These are phyloP conservation scores for Amaranthus cruentus DNA, from an alignment of 148 eudicot species.

Conservation along the genomic window DNA sequence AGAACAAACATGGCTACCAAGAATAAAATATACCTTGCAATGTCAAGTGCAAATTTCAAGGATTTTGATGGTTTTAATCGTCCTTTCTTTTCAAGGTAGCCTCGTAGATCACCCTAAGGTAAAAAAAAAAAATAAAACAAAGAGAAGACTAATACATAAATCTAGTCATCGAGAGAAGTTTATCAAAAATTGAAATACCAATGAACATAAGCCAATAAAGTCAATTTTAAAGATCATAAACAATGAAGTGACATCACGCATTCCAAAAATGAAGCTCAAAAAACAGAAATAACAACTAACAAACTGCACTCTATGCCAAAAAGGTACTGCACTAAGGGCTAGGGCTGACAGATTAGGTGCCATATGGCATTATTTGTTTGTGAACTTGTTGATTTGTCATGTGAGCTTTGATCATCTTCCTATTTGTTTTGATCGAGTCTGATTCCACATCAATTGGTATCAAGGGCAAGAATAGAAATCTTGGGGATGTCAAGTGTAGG, in stretches of 20 bases:
- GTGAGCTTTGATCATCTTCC: too few species aligned
- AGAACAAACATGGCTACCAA: not conserved
- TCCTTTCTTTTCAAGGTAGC: conserved; percentile 84
- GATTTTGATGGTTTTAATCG: conserved; percentile 78
- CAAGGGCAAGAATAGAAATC: too few species aligned
- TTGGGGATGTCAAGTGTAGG: too few species aligned
- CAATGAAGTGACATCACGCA: not conserved
- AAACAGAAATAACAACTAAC: too few species aligned
- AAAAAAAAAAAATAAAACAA: not conserved
- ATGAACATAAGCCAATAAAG: not conserved
- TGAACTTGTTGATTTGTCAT: too few species aligned
- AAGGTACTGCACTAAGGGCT: too few species aligned
- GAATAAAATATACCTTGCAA: conserved; percentile 63
- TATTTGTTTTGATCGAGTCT: too few species aligned
- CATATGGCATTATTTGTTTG: too few species aligned
- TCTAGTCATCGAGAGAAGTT: not conserved
- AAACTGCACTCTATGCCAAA: too few species aligned
- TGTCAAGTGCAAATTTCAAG: conserved; percentile 86
- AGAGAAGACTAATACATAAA: not conserved
- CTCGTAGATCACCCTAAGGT: conserved; percentile 78
- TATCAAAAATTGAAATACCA: not conserved
- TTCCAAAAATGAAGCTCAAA: too few species aligned
- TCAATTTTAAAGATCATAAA: not conserved
- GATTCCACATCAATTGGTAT: too few species aligned
- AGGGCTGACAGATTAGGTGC: too few species aligned